Evolutionary conservation across 352 stramenopile species (phyloP), one percentile per base, ranked within the genome.

Genomic region (Pseudoperonospora humuli): DNA sequence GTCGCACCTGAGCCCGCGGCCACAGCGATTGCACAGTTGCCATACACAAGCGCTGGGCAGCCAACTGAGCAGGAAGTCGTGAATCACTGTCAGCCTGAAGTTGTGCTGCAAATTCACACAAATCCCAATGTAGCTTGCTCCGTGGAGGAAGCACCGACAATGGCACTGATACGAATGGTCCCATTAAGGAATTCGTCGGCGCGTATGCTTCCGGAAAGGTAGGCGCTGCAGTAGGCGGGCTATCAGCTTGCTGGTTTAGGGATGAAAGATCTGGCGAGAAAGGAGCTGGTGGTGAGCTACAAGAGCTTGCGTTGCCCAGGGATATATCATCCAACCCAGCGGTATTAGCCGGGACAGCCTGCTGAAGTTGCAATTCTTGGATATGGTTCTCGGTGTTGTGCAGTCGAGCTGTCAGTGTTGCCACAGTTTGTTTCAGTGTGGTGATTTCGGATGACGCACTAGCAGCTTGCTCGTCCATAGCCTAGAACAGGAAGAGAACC

Each of bases 1-100:
- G 84, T 41, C 97, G 96, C 11, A 98, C 93, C 68, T 98, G 92
- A 25, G 94, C 94, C 32, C 94, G 80, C 6, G 94, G 94, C 94
- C 94, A 98, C 19, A 98, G 49, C 3, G 84, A 89, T 45, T 89
- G 79, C 7, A 95, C 84, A 8, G 81, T 80, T 9, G 72, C 76
- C 17, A 69, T 90, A 50, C 81, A 93, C 40, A 91, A 62, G 1
- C 75, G 70, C 50, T 86, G 70, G 0, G 77, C 77, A 13, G 74
- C 78, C 54, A 87, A 79, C 39, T 93, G 81, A 7, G 81, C 75
- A 9, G 75, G 66, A 18, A 90, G 43, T 1, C 75, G 70, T 18
- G 60, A 60, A 35, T 86, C 78, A 37, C 73, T 86, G 35, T 89
- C 73, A 8, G 67, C 68, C 46, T 93, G 81, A 7, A 93, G 47